Evolutionary conservation across 768 basidiomycete species (phyloP).

Genomic region (Termitomyces eurrhizus): DNA sequence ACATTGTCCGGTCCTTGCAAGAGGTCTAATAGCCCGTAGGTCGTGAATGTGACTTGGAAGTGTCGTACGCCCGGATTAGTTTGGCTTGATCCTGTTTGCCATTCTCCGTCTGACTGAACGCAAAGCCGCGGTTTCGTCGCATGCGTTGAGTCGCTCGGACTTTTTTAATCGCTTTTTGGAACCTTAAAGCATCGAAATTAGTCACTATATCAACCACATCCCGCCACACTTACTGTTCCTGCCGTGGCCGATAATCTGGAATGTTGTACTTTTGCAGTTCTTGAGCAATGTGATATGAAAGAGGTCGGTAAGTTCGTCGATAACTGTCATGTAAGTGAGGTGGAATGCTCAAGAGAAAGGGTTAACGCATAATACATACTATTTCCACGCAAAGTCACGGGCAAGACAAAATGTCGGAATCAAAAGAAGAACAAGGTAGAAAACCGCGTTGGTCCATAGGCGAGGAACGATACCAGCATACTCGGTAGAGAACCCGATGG

Average conservation of each 20-base stretch:
- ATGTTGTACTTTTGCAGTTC: constrained; percentile 99
- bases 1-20: constrained; percentile 34
- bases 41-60: constrained; percentile 65
- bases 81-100: constrained; percentile 84
- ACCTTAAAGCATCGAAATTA: constrained; percentile 41
- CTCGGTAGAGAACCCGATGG: constrained; percentile 84
- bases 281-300: constrained; percentile 97
- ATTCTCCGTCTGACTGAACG: constrained; percentile 96
- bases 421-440: constrained; percentile 85
- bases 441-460: constrained; percentile 83
- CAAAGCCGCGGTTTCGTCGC: constrained; percentile 94
- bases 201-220: not conserved
- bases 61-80: constrained; percentile 85
- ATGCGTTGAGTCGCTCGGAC: constrained; percentile 98
- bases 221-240: constrained; percentile 76
- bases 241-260: constrained; percentile 92
- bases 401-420: constrained; percentile 82
- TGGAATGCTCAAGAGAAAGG: constrained; percentile 6
- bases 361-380: constrained; percentile 49
- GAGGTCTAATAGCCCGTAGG: constrained; percentile 68
- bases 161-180: constrained; percentile 99
- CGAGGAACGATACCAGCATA: constrained; percentile 88
- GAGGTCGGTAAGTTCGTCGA: constrained; percentile 82
- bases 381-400: constrained; percentile 96
- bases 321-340: constrained; percentile 51